Evolutionary conservation across 148 eudicot genomes (phyloP), one percentile per base, ranked within the genome.

Genomic region (Salicornia ramosissima): DNA sequence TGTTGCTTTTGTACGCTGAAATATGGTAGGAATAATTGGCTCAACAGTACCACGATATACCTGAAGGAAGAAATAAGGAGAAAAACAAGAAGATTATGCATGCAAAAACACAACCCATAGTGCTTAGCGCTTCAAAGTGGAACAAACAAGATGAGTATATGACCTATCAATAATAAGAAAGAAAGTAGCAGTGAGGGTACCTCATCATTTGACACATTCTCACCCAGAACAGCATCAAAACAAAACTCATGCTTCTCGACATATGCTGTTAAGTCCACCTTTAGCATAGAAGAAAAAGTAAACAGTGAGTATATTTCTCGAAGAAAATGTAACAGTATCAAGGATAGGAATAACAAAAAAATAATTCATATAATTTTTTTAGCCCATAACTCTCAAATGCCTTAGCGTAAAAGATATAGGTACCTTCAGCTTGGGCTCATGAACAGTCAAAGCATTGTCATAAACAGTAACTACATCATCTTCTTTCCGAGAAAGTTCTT

Each of bases 171-270:
- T n/a, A 50, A 45, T 36, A 13, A 65, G 43, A n/a, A 12, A 49
- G 7, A 33, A 31, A 50, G 4, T 34, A 25, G 6, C 30, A 29
- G 8, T 39, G 30, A 56, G 3, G 39, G 55, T 75, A 94, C 99
- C 97, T 94, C 97, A 77, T 90, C 90, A 77, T 94, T 90, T 61
- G 96, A 74, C 55, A 94, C 97, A 66, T 86, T 58, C 82, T 94
- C 92, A 80, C 84, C 96, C 25, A 94, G 85, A 81, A 94, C 95
- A 64, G 96, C 97, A 83, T 94, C 99, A 78, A 94, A 94, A 75
- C 97, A 94, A 74, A 94, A 94, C 75, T 94, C 97, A 26, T 94
- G 99, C 77, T 90, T 94, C 85, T 94, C 99, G 61, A 94, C 97
- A 69, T 90, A 94, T 30, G 99, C 97, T 77, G 99, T 94, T 81